phyloP scores from a whole-genome alignment of 2,329 filamentous ascomycete genomes.

The Periconia sp. region DNA sequence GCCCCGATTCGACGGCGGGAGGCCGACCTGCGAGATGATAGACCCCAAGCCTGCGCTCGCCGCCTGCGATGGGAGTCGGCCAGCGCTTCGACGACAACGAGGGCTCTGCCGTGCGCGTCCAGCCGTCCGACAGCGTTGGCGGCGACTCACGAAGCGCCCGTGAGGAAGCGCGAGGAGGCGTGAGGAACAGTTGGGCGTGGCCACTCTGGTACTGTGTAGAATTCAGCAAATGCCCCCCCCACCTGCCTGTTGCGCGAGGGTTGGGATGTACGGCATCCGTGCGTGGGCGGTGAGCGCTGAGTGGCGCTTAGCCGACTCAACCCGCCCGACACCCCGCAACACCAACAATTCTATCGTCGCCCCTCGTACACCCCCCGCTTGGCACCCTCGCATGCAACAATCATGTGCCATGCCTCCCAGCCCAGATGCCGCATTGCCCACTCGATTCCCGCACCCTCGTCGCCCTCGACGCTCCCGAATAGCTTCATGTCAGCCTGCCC shows the following conservation, averaged over 20 bases:
- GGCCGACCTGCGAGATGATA: neutral
- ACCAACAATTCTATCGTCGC: no score
- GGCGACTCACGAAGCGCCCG: no score
- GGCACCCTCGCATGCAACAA: no score
- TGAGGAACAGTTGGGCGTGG: no score
- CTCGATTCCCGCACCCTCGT: slow-evolving; percentile 2
- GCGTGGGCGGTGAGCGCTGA: neutral
- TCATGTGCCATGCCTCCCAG: neutral
- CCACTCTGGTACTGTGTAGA: no score
- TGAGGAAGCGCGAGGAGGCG: no score
- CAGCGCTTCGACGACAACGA: neutral
- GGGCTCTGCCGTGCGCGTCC: neutral
- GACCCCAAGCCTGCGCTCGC: neutral
- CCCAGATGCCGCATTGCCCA: neutral
- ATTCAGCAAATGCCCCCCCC: neutral
- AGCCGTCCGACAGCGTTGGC: neutral
- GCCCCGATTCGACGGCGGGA: slow-evolving; percentile 1
- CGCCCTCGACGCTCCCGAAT: neutral
- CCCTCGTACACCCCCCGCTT: no score
- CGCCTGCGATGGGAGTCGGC: neutral
- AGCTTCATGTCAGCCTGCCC: neutral
- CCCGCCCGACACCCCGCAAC: neutral
- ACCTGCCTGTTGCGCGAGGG: neutral
- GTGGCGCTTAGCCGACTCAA: neutral
- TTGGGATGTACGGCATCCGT: neutral